These are phyloP conservation scores for Daedaleopsis nitida DNA, from an alignment of 768 basidiomycete genomes.

Conservation along the genomic window DNA sequence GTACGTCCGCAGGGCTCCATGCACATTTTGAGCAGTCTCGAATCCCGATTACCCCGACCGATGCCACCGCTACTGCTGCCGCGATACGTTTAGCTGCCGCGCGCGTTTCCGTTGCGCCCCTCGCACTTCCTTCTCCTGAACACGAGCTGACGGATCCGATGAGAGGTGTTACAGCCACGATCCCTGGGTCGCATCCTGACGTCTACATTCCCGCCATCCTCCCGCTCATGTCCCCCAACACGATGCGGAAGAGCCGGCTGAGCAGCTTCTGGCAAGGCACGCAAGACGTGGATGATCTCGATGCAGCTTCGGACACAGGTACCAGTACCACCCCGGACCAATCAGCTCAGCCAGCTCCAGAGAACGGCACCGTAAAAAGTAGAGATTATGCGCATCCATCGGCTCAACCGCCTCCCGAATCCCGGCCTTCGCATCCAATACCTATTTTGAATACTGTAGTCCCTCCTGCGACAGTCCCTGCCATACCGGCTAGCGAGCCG, in stretches of 20 bases:
- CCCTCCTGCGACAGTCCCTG: constrained; percentile 32
- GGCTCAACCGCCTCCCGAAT: neutral
- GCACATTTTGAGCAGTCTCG: constrained; percentile 1
- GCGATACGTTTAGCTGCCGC: constrained; percentile 87
- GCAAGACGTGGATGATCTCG: constrained; percentile 54
- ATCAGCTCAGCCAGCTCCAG: constrained; percentile 22
- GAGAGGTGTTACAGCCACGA: constrained; percentile 67
- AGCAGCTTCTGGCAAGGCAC: constrained; percentile 81
- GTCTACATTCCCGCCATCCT: constrained; percentile 30
- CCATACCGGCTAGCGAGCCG: constrained; percentile 13
- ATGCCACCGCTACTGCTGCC: constrained; percentile 70
- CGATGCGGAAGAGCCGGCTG: constrained; percentile 54
- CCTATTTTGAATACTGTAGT: neutral
- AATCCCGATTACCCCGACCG: constrained; percentile 39
- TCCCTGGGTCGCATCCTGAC: constrained; percentile 60
- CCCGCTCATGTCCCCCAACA: constrained; percentile 43
- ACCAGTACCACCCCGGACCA: constrained; percentile 19
- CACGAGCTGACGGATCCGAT: constrained; percentile 91
- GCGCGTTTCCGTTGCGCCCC: constrained; percentile 79
- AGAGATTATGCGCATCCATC: neutral
- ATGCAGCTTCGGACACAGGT: neutral
- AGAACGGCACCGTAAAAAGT: neutral
- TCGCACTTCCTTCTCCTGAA: constrained; percentile 88
- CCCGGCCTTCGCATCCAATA: neutral
- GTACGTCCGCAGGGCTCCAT: constrained; percentile 33